These are phyloP conservation scores for Grosmannia serpens DNA, from an alignment of 2,329 filamentous ascomycete species.

Conservation along the genomic window DNA sequence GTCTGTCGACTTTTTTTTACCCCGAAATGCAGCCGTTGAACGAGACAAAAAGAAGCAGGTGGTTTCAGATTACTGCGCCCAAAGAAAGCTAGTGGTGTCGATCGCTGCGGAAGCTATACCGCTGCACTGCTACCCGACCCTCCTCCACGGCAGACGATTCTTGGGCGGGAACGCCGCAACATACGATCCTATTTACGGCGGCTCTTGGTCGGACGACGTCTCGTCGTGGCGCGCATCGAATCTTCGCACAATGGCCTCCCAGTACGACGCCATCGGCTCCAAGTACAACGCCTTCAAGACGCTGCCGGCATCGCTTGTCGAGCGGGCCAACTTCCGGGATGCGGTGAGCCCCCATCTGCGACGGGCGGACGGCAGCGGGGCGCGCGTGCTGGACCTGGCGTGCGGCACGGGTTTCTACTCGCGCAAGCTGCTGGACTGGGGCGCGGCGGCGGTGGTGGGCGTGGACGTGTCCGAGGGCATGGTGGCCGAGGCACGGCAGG, in stretches of 20 bases:
- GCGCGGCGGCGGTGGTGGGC: constrained; percentile 20
- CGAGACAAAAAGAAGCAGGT: too few species aligned
- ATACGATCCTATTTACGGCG: too few species aligned
- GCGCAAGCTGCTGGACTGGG: constrained; percentile 21
- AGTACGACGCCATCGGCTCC: constrained; percentile 11
- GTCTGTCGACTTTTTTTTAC: too few species aligned
- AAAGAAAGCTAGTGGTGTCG: not conserved
- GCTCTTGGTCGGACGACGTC: too few species aligned
- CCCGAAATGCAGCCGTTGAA: too few species aligned
- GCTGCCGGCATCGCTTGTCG: constrained; percentile 7
- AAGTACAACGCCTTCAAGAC: constrained; percentile 10
- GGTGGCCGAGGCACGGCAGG: constrained; percentile 18
- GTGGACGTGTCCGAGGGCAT: constrained; percentile 24
- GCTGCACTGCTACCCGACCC: not conserved
- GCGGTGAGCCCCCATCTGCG: constrained; percentile 4
- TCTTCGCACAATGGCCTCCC: constrained; percentile 6
- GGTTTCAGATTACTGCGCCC: too few species aligned
- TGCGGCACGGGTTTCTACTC: constrained; percentile 26
- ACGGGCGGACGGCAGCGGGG: not conserved
- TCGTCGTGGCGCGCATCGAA: too few species aligned
- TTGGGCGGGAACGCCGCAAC: too few species aligned
- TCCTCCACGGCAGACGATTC: not conserved
- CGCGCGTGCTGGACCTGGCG: constrained; percentile 23
- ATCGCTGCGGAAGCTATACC: not conserved
- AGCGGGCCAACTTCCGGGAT: constrained; percentile 8